These are phyloP conservation scores for Boletus reticulatus DNA, from an alignment of 768 basidiomycete species.

Conservation along the genomic window DNA sequence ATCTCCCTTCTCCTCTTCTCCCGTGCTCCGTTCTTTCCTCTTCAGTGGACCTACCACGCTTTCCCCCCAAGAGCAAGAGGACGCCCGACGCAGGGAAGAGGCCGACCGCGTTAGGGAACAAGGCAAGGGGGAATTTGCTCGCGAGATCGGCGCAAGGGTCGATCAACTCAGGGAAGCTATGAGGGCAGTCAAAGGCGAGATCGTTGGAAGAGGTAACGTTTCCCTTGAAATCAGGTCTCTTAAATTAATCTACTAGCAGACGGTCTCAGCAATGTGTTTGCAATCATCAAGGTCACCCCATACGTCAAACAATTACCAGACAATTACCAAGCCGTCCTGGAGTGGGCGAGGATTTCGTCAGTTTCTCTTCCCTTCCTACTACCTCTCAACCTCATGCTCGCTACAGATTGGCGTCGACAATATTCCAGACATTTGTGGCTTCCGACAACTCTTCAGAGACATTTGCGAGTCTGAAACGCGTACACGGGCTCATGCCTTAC, in stretches of 20 bases:
- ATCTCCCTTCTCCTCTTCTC: slow-evolving; percentile 75
- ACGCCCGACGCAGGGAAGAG: slow-evolving; percentile 78
- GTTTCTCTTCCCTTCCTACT: slow-evolving; percentile 32
- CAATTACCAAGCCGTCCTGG: slow-evolving; percentile 86
- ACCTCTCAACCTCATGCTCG: slow-evolving; percentile 2
- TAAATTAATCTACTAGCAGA: slow-evolving; percentile 43
- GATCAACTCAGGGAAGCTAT: slow-evolving; percentile 83
- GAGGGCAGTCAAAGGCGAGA: slow-evolving; percentile 86
- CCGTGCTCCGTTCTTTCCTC: slow-evolving; percentile 84
- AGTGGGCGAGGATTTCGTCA: slow-evolving; percentile 97
- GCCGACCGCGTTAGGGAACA: slow-evolving; percentile 87
- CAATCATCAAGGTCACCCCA: slow-evolving; percentile 78
- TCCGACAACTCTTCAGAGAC: slow-evolving; percentile 90
- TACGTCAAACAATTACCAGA: slow-evolving; percentile 73
- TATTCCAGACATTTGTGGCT: slow-evolving; percentile 94
- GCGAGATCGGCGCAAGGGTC: slow-evolving; percentile 83
- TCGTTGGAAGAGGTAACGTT: slow-evolving; percentile 75
- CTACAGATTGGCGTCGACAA: slow-evolving; percentile 85
- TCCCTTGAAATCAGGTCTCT: neutral
- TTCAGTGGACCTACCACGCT: slow-evolving; percentile 71
- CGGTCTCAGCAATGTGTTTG: slow-evolving; percentile 87
- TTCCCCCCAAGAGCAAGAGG: slow-evolving; percentile 70
- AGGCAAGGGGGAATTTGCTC: slow-evolving; percentile 79
- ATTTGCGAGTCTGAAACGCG: slow-evolving; percentile 82
- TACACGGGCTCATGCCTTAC: slow-evolving; percentile 97